Conservation (phyloP, 148 eudicot genomes). For the Rhododendron griersonianum region DNA sequence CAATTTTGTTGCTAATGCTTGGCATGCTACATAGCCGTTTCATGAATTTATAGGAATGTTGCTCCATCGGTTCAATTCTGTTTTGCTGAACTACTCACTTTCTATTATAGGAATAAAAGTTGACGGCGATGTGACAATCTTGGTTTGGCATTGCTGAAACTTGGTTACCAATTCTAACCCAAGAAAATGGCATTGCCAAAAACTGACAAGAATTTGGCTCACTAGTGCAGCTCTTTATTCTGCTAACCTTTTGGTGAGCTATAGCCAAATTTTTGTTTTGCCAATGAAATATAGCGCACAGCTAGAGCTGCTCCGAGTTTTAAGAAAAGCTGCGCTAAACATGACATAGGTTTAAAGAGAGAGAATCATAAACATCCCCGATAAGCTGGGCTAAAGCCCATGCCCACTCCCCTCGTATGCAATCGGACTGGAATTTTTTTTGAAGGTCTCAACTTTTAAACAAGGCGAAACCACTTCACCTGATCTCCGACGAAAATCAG, state of each 20-base stretch:
- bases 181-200: not conserved
- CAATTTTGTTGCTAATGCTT: not conserved
- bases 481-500: slow-evolving; percentile 80
- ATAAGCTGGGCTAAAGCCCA: not conserved
- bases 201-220: not conserved
- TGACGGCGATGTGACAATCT: not conserved
- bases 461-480: slow-evolving; percentile 31
- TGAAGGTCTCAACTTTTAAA: not conserved
- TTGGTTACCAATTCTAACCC: not conserved
- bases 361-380: not conserved
- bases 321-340: not conserved
- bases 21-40: not conserved
- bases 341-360: not conserved
- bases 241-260: not conserved
- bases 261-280: not conserved
- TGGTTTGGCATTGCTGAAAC: not conserved
- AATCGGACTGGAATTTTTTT: not conserved
- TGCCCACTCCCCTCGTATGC: not conserved
- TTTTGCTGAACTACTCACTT: not conserved
- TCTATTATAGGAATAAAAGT: not conserved
- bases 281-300: not conserved
- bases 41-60: not conserved
- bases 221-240: not conserved
- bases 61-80: not conserved
- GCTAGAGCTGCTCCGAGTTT: not conserved